Evolutionary conservation across 768 basidiomycete species (phyloP), one percentile per base, ranked within the genome.

Genomic region (Lentinula guzmanii): DNA sequence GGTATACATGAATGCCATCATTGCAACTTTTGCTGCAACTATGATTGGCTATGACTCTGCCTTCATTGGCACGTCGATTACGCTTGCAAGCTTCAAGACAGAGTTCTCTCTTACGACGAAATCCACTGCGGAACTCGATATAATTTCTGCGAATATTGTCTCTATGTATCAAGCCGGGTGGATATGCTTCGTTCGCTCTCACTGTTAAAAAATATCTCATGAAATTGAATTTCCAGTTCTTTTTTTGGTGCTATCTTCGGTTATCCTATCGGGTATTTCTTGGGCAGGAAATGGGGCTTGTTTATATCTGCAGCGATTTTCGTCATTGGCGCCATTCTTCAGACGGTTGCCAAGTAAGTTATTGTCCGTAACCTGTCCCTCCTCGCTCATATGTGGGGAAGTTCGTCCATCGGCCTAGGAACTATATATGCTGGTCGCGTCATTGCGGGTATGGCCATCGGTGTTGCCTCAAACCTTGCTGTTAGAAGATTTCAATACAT

Each of bases 101-200:
- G 79, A 77, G 48, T 84, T 82, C 54, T 74, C 74, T 0, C 71
- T 79, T 21, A 67, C 67, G 34, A 69, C 63, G 4, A 72, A 74
- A 67, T 67, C 71, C 2, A 63, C 72, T 0, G 43, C 62, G 0
- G 65, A 76, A 42, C 65, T 76, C 51, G 70, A 74, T 28, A 58
- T 69, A 28, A 71, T 77, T 51, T 75, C 74, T 4, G 74, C 78
- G 9, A 81, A 81, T 62, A 75, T 82, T 39, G 79, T 81, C 16
- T 78, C 79, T 8, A 66, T 73, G 9, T 82, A 75, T 66, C 79
- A 80, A 61, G 81, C 75, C 9, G 77, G 78, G 73, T 75, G 53
- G 28, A 64, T 51, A 33, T 39, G 37, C 37, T n/a, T 31, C 21
- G 31, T 56, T 7, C 43, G n/a, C 31, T 53, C 2, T 53, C 2